Percentiles rank a stretch among this genome's conserved stretches.
Evolutionary conservation across 2,329 filamentous ascomycete species (phyloP).

Genomic region (Xylariaceae sp.): DNA sequence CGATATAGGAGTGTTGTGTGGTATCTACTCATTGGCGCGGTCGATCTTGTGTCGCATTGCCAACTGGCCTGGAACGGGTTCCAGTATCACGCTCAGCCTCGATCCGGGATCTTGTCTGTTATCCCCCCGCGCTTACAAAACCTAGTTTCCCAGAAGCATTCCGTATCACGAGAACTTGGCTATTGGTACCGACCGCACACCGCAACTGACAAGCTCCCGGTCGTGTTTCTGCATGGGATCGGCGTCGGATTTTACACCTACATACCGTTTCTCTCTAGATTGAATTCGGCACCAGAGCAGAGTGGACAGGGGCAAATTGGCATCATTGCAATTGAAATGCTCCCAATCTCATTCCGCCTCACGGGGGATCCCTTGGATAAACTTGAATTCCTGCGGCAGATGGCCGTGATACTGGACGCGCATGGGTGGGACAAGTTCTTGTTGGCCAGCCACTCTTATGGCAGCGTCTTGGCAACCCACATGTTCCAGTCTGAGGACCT

Average conservation of each 20-base stretch:
- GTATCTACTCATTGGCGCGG: constrained; percentile 60
- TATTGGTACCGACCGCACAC: constrained; percentile 71
- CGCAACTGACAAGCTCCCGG: constrained; percentile 55
- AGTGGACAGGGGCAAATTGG: constrained; percentile 57
- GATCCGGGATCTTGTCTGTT: constrained; percentile 45
- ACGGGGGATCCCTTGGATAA: constrained; percentile 55
- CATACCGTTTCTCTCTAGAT: constrained; percentile 55
- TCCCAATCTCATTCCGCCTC: constrained; percentile 66
- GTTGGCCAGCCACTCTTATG: constrained; percentile 66
- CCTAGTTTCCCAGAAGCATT: constrained; percentile 48
- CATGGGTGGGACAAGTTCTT: constrained; percentile 63
- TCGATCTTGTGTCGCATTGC: constrained; percentile 56
- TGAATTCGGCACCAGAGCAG: constrained; percentile 43
- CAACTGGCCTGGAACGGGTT: constrained; percentile 54
- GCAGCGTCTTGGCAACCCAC: constrained; percentile 64
- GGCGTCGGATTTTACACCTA: constrained; percentile 70
- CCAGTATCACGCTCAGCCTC: constrained; percentile 50
- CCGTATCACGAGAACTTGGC: constrained; percentile 52
- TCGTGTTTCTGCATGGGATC: constrained; percentile 73
- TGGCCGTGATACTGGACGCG: constrained; percentile 58
- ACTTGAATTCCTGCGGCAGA: constrained; percentile 57
- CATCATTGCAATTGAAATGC: constrained; percentile 66
- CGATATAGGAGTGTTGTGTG: constrained; percentile 65
- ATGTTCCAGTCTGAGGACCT: constrained; percentile 55
- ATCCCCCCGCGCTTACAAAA: constrained; percentile 62